Base-by-base conservation (phyloP, 306 rosid species). In the Delonix regia region DNA sequence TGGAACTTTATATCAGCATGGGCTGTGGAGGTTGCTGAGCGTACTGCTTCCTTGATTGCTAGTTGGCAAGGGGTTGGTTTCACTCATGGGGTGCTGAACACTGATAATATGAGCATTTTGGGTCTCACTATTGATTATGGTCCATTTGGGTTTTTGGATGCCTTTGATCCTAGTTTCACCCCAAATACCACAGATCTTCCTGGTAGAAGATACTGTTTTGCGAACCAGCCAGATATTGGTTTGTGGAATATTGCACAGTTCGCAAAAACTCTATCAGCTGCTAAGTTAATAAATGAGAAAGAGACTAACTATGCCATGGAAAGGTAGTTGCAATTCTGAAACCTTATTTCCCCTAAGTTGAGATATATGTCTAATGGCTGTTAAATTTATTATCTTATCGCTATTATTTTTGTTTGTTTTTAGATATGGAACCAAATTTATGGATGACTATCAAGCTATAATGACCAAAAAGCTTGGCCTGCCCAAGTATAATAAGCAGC, bases 131-230 rank as follows among this genome's bases (percentile, higher is more conserved):
- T 96, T 21, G 99, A 96, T 81, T 96, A 93, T 71, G 99, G 99
- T 69, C 99, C 98, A 45, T 96, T 93, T 86, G 99, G 99, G 71
- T 96, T 96, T 89, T 84, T 96, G 88, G 99, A 93, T 90, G 99
- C 99, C 65, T 96, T 96, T 86, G 99, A 96, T 91, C 99, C 98
- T 78, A 89, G 94, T 71, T 96, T 79, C 80, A 93, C 99, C 2
- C 99, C 98, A 3, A 96, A 96, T 79, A 93, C 98, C 18, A 96
- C 99, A 7, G 99, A 96, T 81, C 98, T 96, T 91, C 99, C 98
- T 48, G 97, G 97, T 51, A 90, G 99, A 87, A 86, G 99, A 82
- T 96, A 96, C 83, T 91, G 99, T 85, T 96, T 96, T 86, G 96
- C 99, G 48, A 96, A 96, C 85, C 99, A 91, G 89, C 99, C 98